phyloP scores from a whole-genome alignment of 2,329 filamentous ascomycete genomes.

The Venturia asperata region DNA sequence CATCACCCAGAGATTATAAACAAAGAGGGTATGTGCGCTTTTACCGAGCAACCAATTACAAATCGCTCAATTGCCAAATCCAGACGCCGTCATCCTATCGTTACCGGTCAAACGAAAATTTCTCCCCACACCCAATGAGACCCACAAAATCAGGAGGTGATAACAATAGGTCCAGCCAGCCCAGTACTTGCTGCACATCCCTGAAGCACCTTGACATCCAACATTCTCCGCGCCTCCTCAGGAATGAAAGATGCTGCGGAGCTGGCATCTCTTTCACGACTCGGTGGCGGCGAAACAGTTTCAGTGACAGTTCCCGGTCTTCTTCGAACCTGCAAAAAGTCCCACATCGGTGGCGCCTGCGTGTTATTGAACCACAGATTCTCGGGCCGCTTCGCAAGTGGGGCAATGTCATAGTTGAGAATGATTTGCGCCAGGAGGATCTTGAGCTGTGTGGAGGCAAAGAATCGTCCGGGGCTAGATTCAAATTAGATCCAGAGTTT shows the following conservation, averaged over 20 bases:
- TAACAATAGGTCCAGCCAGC: neutral
- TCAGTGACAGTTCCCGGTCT: conserved; percentile 9
- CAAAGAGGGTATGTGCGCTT: neutral
- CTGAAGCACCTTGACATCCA: conserved; percentile 1
- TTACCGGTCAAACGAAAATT: neutral
- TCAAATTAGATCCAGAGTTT: conserved; percentile 35
- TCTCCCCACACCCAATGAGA: neutral
- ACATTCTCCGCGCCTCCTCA: conserved; percentile 5
- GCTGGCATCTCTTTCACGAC: neutral
- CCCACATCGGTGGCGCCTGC: conserved; percentile 19
- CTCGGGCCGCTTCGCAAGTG: conserved; percentile 16
- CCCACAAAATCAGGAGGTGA: neutral
- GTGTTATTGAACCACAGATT: conserved; percentile 21
- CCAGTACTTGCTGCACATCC: conserved; percentile 1
- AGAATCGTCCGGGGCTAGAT: conserved; percentile 37
- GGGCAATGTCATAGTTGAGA: conserved; percentile 19
- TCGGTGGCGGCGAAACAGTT: neutral
- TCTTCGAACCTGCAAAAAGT: conserved; percentile 14
- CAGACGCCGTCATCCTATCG: neutral
- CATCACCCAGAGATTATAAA: neutral
- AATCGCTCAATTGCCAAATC: neutral
- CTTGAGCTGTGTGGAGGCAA: conserved; percentile 42
- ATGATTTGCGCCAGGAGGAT: conserved; percentile 38
- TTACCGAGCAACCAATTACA: neutral
- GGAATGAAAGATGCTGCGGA: neutral